A percentile compares a stretch with the other conserved stretches of the same genome.
phyloP scores from a whole-genome alignment of 139 green algal species.

The Dunaliella primolecta region DNA sequence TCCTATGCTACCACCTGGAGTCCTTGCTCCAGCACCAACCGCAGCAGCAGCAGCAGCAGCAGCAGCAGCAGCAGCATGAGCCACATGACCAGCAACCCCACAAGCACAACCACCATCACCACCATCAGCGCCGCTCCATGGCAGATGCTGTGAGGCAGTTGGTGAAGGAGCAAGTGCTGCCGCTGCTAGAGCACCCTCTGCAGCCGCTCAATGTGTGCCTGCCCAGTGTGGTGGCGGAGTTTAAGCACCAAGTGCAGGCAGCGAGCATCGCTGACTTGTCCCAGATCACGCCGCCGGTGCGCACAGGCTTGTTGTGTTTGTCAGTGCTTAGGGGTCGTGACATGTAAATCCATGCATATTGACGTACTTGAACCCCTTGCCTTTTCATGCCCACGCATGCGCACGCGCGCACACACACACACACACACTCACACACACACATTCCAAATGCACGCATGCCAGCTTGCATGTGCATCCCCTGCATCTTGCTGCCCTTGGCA shows the following conservation, averaged over 20 bases:
- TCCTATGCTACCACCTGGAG: conserved; percentile 87
- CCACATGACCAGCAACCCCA: not conserved
- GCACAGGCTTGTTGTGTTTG: not conserved
- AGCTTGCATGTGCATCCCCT: too few species aligned
- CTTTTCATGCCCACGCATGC: too few species aligned
- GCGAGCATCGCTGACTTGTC: conserved; percentile 46
- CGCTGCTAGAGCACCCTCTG: conserved; percentile 57
- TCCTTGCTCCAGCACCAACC: conserved; percentile 37
- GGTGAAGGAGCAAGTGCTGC: conserved; percentile 48
- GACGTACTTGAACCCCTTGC: too few species aligned
- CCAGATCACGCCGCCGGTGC: conserved; percentile 13
- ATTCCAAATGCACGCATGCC: too few species aligned
- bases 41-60: conserved; percentile 25
- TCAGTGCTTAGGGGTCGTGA: too few species aligned
- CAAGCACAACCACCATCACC: conserved; percentile 18
- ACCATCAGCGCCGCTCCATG: conserved; percentile 1
- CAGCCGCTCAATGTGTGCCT: conserved; percentile 64
- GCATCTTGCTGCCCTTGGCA: too few species aligned
- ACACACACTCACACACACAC: too few species aligned
- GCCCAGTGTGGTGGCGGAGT: conserved; percentile 63
- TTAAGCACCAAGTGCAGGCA: conserved; percentile 46
- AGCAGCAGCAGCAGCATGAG: conserved; percentile 10
- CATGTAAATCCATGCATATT: too few species aligned
- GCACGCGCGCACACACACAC: too few species aligned
- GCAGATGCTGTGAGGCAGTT: conserved; percentile 43